phyloP scores from a whole-genome alignment of 192 early-diverging fungal genomes.

The Geranomyces michiganensis region DNA sequence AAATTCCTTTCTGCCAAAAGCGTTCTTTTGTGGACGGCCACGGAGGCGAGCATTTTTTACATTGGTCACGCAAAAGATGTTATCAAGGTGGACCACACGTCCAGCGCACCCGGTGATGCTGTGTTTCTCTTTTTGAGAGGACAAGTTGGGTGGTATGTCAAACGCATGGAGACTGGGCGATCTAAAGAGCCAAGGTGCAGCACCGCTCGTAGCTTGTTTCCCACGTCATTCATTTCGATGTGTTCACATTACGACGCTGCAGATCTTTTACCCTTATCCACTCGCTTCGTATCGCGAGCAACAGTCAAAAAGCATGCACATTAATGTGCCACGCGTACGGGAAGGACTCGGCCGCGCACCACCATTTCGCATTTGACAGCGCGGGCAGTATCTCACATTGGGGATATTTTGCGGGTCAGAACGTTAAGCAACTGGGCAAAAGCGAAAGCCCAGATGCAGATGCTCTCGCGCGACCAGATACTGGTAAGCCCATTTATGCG shows the following conservation, averaged over 20 bases:
- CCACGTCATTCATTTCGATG: no score
- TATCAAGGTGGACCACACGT: background rate
- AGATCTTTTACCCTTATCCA: background rate
- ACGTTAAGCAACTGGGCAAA: background rate
- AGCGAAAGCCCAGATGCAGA: background rate
- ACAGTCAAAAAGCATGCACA: background rate
- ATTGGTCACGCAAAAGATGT: slow-evolving; percentile 26
- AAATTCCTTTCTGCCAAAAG: slow-evolving; percentile 37
- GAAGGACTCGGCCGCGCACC: background rate
- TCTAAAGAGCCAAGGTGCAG: background rate
- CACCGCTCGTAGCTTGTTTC: no score
- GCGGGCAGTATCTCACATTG: background rate
- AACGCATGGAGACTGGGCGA: slow-evolving; percentile 10
- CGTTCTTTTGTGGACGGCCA: slow-evolving; percentile 43
- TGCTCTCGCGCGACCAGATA: background rate
- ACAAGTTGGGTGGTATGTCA: slow-evolving; percentile 21
- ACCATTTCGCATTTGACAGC: slow-evolving; percentile 1
- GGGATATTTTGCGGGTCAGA: slow-evolving; percentile 6
- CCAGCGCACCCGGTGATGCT: slow-evolving; percentile 15
- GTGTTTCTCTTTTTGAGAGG: slow-evolving; percentile 24
- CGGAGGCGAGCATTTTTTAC: slow-evolving; percentile 31
- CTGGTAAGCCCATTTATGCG: slow-evolving; percentile 6
- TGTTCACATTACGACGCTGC: no score
- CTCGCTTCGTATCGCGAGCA: background rate
- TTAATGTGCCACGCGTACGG: slow-evolving; percentile 5